Percentiles rank a stretch among this genome's conserved stretches.
Evolutionary conservation across 208 protist genomes (phyloP).

Genomic region (Naegleria gruberi): DNA sequence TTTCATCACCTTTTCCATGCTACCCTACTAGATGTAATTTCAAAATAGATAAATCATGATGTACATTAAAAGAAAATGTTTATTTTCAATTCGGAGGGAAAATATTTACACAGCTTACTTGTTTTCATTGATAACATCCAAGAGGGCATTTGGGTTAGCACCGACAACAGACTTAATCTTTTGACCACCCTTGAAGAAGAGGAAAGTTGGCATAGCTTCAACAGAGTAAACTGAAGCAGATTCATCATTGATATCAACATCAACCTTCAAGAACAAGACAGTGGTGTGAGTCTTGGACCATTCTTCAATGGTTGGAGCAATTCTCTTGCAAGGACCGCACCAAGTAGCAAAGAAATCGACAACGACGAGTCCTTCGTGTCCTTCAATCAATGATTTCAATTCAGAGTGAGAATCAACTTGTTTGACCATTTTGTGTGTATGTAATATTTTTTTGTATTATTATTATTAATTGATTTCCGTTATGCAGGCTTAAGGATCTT

Average conservation of each 20-base stretch:
- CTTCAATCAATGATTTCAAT: neutral
- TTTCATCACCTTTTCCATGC: neutral
- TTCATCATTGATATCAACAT: slow-evolving; percentile 59
- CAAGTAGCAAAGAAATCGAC: slow-evolving; percentile 74
- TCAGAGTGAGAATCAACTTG: neutral
- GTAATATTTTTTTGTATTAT: too few species aligned
- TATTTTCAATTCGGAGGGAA: too few species aligned
- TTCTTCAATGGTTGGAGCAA: slow-evolving; percentile 52
- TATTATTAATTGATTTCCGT: too few species aligned
- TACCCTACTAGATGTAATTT: too few species aligned
- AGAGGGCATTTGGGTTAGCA: neutral
- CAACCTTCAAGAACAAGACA: slow-evolving; percentile 62
- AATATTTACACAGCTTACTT: neutral
- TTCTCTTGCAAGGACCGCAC: slow-evolving; percentile 67
- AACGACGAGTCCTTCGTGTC: slow-evolving; percentile 30
- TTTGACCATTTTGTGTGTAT: neutral
- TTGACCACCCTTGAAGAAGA: slow-evolving; percentile 56
- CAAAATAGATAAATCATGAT: too few species aligned
- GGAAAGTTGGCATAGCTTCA: slow-evolving; percentile 60
- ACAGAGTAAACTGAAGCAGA: slow-evolving; percentile 39
- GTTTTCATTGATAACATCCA: neutral
- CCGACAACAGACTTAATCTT: slow-evolving; percentile 10
- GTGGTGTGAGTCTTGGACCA: slow-evolving; percentile 42
- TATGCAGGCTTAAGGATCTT: too few species aligned
- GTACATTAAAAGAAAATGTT: too few species aligned